A percentile compares a stretch with the other conserved stretches of the same genome.
phyloP scores from a whole-genome alignment of 75 land plant genomes.

The Picea glauca region DNA sequence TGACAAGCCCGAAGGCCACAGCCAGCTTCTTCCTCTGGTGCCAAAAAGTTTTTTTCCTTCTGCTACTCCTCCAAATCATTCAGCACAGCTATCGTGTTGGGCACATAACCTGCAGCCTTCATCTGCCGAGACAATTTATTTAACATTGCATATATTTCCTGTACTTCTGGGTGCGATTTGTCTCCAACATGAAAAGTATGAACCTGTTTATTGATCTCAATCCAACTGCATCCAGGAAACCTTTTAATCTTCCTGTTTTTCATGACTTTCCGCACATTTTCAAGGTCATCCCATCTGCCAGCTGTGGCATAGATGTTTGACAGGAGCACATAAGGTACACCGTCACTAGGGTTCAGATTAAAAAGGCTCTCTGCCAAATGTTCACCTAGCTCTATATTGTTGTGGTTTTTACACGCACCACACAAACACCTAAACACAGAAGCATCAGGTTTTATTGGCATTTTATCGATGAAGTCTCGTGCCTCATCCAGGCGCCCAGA shows the following conservation, averaged over 20 bases:
- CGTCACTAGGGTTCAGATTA: no score
- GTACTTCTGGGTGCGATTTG: background rate
- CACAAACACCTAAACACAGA: no score
- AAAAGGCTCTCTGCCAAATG: no score
- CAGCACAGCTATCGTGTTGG: background rate
- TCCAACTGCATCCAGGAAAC: background rate
- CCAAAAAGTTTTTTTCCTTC: background rate
- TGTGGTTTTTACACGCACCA: no score
- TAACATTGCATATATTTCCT: background rate
- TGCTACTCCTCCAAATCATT: background rate
- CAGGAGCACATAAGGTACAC: no score
- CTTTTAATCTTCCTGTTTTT: background rate
- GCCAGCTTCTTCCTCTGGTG: background rate
- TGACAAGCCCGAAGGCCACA: background rate
- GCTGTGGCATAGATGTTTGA: no score
- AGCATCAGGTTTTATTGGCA: no score
- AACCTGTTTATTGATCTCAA: background rate
- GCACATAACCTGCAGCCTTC: background rate
- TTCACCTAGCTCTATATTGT: no score
- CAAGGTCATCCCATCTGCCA: no score
- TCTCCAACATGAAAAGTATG: conserved; percentile 1
- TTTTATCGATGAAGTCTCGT: no score
- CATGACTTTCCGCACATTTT: background rate
- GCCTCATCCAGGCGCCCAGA: no score
- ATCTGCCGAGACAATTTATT: background rate